These are phyloP conservation scores for Ceratocystis albifundus DNA, from an alignment of 2,329 filamentous ascomycete genomes.

Conservation along the genomic window DNA sequence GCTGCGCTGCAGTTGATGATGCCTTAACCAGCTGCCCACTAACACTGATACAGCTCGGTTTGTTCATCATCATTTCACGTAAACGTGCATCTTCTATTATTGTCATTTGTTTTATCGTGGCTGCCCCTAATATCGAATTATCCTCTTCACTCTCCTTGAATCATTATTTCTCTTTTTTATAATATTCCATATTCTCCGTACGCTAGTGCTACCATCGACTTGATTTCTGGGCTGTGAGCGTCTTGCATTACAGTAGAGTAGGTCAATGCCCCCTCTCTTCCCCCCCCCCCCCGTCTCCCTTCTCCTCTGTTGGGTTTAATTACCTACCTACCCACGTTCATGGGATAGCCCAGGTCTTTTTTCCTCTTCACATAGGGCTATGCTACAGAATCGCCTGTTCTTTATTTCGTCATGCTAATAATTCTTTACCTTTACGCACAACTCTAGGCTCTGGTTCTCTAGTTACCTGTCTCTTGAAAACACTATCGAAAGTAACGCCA, in stretches of 20 bases:
- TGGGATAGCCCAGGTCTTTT: background rate
- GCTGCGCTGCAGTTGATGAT: no score
- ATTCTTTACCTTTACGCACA: background rate
- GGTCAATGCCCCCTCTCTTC: background rate
- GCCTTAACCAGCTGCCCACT: no score
- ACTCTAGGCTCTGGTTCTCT: background rate
- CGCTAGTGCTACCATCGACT: background rate
- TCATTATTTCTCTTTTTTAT: background rate
- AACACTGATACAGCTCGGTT: no score
- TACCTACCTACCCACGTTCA: background rate
- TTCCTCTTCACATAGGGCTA: background rate
- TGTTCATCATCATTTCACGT: no score
- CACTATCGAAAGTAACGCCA: background rate
- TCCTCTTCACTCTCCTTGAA: no score
- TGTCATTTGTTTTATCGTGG: no score
- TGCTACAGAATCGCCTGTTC: background rate
- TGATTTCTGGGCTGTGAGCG: background rate
- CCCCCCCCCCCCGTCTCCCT: background rate
- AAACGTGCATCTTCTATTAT: no score
- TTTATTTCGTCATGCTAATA: background rate
- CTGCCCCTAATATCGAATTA: no score
- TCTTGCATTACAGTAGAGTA: background rate
- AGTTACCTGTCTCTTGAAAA: background rate
- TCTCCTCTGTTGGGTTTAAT: background rate
- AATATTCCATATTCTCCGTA: background rate